These are phyloP conservation scores for Aspergillus carbonarius DNA, from an alignment of 2,329 filamentous ascomycete genomes.

Conservation along the genomic window DNA sequence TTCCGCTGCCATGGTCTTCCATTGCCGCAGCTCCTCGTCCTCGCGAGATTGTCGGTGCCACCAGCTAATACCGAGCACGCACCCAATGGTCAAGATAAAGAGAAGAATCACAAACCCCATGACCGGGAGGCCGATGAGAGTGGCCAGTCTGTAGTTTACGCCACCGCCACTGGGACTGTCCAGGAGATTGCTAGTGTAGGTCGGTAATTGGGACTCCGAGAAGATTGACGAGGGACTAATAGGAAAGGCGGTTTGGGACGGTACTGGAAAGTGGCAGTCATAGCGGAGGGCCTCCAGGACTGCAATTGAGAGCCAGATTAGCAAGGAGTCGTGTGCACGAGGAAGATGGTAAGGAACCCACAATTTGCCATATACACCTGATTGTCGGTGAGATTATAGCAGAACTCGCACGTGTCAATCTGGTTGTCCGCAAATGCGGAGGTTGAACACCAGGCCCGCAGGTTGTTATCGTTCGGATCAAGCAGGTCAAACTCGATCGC, in stretches of 20 bases:
- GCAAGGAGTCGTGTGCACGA: neutral
- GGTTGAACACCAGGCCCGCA: slow-evolving; percentile 40
- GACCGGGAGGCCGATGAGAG: slow-evolving; percentile 46
- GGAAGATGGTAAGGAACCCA: slow-evolving; percentile 25
- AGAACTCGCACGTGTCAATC: slow-evolving; percentile 43
- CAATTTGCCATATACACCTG: slow-evolving; percentile 47
- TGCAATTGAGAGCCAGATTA: slow-evolving; percentile 19
- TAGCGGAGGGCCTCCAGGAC: slow-evolving; percentile 49
- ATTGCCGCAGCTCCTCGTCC: slow-evolving; percentile 27
- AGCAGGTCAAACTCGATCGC: slow-evolving; percentile 34
- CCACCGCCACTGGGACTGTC: slow-evolving; percentile 14
- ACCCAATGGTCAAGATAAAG: slow-evolving; percentile 32
- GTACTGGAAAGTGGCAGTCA: slow-evolving; percentile 43
- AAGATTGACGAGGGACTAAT: slow-evolving; percentile 44
- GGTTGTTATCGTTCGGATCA: slow-evolving; percentile 29
- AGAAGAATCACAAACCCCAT: slow-evolving; percentile 43
- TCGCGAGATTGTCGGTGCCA: slow-evolving; percentile 38
- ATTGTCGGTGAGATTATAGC: slow-evolving; percentile 43
- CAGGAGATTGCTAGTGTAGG: slow-evolving; percentile 27
- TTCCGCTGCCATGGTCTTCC: slow-evolving; percentile 3
- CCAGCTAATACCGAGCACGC: slow-evolving; percentile 44
- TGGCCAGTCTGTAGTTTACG: slow-evolving; percentile 32
- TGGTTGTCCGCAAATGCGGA: slow-evolving; percentile 41
- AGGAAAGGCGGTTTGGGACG: slow-evolving; percentile 37
- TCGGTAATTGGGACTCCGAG: slow-evolving; percentile 39